Conservation (phyloP, 2,329 filamentous ascomycete species). For the Dactylellina sp. region DNA sequence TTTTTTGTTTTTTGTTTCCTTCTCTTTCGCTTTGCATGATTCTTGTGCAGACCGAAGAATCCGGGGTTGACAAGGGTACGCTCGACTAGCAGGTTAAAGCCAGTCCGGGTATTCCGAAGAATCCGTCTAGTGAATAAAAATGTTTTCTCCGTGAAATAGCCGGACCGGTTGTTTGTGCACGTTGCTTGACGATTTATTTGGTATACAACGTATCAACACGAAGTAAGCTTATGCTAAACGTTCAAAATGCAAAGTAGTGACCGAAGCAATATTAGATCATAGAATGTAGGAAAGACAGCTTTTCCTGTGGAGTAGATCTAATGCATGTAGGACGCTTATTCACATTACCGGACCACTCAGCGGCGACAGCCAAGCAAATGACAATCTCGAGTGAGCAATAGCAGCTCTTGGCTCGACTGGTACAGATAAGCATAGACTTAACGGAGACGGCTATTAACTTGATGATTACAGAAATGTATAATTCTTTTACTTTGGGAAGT, state of each 20-base stretch:
- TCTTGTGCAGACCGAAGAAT: constrained; percentile 2
- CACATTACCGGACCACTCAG: constrained; percentile 21
- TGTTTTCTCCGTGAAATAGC: constrained; percentile 4
- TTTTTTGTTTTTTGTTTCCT: no score
- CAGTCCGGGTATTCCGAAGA: neutral
- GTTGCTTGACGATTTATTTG: no score
- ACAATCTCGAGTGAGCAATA: neutral
- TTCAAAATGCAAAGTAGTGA: no score
- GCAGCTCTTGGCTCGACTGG: neutral
- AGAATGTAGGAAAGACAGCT: no score
- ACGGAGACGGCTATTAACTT: no score
- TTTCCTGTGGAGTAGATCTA: constrained; percentile 6
- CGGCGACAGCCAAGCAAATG: no score
- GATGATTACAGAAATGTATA: neutral
- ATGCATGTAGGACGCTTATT: constrained; percentile 2
- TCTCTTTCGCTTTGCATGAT: neutral
- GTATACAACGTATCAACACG: no score
- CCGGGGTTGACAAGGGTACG: constrained; percentile 10
- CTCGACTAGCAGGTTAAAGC: neutral
- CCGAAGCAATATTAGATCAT: no score
- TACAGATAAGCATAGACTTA: no score
- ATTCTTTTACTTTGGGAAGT: neutral
- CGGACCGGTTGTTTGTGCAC: no score
- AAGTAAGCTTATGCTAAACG: no score
- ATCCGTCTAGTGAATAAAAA: neutral